Percentiles rank a stretch among this genome's conserved stretches.
Evolutionary conservation across 768 basidiomycete species (phyloP).

Genomic region (Russula sp.): DNA sequence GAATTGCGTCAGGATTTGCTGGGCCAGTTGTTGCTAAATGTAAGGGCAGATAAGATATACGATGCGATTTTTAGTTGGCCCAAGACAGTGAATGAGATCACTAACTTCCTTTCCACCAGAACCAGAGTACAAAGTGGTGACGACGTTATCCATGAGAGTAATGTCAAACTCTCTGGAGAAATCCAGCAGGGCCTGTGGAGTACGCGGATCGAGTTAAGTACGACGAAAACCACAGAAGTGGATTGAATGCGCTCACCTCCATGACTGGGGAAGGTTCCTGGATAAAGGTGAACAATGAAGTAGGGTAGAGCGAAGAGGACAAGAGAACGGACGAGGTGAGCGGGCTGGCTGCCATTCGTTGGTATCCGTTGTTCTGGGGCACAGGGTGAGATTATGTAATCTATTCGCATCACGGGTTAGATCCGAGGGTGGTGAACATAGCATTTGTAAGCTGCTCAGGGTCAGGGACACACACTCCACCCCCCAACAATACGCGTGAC

Average conservation of each 20-base stretch:
- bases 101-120: conserved; percentile 67
- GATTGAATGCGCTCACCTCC: conserved; percentile 1
- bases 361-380: conserved; percentile 19
- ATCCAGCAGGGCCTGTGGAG: conserved; percentile 73
- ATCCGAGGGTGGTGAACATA: not conserved
- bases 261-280: conserved; percentile 7
- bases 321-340: not conserved
- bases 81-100: conserved; percentile 13
- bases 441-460: not conserved
- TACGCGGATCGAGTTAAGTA: not conserved
- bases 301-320: not conserved
- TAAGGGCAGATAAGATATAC: conserved; percentile 5
- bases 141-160: conserved; percentile 85
- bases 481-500: conserved; percentile 13
- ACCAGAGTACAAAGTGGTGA: conserved; percentile 85
- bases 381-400: conserved; percentile 19
- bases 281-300: not conserved
- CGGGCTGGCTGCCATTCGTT: conserved; percentile 11
- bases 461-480: not conserved
- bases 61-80: not conserved
- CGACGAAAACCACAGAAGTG: not conserved
- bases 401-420: conserved; percentile 7
- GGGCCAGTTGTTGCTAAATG: conserved; percentile 85
- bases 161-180: conserved; percentile 93
- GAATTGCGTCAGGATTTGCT: conserved; percentile 89